phyloP scores from a whole-genome alignment of 2,329 filamentous ascomycete species.

The Neofusicoccum laricinum region DNA sequence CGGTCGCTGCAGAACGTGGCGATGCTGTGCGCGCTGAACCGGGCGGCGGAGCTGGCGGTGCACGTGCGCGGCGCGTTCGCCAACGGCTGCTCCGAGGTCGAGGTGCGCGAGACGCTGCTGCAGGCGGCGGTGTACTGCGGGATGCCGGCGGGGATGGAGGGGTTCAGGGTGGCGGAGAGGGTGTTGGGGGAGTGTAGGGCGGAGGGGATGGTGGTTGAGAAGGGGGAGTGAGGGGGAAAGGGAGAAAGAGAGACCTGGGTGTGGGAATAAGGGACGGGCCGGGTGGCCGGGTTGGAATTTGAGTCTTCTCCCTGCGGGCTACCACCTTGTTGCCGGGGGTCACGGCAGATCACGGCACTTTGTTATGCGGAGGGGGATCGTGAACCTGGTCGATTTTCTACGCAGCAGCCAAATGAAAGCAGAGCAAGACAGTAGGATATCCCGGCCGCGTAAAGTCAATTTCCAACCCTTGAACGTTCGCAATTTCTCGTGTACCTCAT shows the following conservation, averaged over 20 bases:
- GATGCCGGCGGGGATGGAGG: conserved; percentile 54
- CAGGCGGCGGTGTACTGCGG: conserved; percentile 54
- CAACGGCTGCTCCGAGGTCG: conserved; percentile 52
- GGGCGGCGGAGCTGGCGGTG: conserved; percentile 57
- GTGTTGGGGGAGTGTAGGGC: conserved; percentile 49
- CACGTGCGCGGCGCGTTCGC: conserved; percentile 53
- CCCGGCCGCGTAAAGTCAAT: no score
- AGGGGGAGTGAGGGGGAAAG: conserved; percentile 34
- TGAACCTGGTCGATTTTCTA: no score
- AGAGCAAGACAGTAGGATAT: no score
- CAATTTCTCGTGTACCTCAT: no score
- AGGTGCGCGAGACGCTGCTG: conserved; percentile 48
- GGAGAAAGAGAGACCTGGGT: conserved; percentile 14
- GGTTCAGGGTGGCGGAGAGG: conserved; percentile 51
- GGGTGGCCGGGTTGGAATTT: no score
- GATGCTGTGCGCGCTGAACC: conserved; percentile 62
- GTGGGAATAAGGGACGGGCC: no score
- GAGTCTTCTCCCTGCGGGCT: no score
- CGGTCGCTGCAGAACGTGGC: conserved; percentile 57
- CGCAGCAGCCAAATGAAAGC: no score
- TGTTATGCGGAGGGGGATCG: no score
- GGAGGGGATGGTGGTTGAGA: neutral
- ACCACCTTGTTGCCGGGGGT: no score
- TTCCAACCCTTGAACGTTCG: no score
- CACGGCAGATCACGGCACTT: no score